Evolutionary conservation across 176 grass and related monocot genomes (phyloP).

Genomic region (Dendrocalamus sinicus): DNA sequence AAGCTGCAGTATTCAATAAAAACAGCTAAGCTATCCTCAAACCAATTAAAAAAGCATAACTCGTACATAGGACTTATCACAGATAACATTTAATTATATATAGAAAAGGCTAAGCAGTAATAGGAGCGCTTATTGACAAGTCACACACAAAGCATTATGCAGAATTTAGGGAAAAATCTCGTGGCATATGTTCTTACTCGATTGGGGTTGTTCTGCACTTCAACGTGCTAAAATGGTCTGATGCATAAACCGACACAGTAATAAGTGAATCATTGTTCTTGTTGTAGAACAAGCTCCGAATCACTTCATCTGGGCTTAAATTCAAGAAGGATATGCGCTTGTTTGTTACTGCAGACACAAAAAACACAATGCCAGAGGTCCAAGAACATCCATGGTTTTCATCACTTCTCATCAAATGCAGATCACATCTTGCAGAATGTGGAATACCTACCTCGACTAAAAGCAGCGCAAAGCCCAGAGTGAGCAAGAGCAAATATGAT

Average conservation of each 20-base stretch:
- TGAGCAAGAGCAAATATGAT: constrained; percentile 97
- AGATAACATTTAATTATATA: not conserved
- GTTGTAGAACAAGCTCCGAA: constrained; percentile 98
- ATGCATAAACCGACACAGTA: constrained; percentile 98
- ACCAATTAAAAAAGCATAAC: not conserved
- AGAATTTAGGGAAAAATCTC: constrained; percentile 16
- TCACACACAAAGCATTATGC: not conserved
- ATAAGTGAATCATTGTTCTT: constrained; percentile 99
- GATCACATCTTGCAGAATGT: constrained; percentile 3
- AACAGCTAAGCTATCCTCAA: constrained; percentile 10
- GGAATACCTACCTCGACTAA: constrained; percentile 72
- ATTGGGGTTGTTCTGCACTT: constrained; percentile 98
- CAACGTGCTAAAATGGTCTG: constrained; percentile 95
- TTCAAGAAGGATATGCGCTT: constrained; percentile 90
- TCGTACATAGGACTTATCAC: not conserved
- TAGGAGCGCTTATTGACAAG: constrained; percentile 14
- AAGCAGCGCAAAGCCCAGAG: constrained; percentile 93
- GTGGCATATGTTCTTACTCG: constrained; percentile 61
- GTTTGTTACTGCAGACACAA: constrained; percentile 78
- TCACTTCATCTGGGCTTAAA: constrained; percentile 97
- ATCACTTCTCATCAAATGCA: not conserved
- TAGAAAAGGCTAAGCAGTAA: not conserved
- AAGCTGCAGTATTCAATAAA: constrained; percentile 22
- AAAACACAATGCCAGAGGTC: constrained; percentile 38
- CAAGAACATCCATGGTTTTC: constrained; percentile 14